These are phyloP conservation scores for Lactarius quietus DNA, from an alignment of 768 basidiomycete species.

Conservation along the genomic window DNA sequence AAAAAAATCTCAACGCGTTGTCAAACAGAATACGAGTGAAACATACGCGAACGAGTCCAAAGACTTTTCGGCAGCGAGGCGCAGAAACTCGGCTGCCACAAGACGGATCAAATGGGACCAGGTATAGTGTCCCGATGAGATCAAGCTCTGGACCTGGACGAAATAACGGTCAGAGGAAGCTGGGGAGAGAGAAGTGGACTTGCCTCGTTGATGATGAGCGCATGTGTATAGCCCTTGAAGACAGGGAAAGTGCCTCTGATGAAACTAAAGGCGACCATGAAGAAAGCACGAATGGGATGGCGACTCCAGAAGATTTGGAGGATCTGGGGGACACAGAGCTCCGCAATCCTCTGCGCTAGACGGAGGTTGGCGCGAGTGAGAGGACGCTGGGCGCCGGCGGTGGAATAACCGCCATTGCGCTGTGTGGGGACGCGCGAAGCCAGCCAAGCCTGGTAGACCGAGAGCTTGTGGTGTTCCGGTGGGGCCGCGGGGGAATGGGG, in stretches of 20 bases:
- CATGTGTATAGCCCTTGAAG: conserved; percentile 82
- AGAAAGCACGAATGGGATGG: conserved; percentile 65
- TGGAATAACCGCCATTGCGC: conserved; percentile 26
- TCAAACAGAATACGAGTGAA: not conserved
- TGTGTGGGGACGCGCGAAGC: conserved; percentile 28
- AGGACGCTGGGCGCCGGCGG: conserved; percentile 68
- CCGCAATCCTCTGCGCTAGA: conserved; percentile 54
- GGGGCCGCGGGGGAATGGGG: not conserved
- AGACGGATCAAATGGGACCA: conserved; percentile 61
- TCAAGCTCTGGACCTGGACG: conserved; percentile 60
- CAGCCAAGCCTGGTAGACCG: conserved; percentile 31
- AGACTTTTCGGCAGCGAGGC: conserved; percentile 59
- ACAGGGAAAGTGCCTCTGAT: conserved; percentile 75
- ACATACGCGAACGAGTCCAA: conserved; percentile 75
- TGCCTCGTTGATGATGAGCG: conserved; percentile 81
- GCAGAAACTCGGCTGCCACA: conserved; percentile 56
- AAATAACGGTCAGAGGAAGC: conserved; percentile 4
- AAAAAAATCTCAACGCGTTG: conserved; percentile 14
- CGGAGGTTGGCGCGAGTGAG: conserved; percentile 52
- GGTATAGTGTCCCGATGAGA: conserved; percentile 68
- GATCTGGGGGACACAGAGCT: conserved; percentile 53
- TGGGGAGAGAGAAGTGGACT: conserved; percentile 26
- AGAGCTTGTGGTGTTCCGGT: not conserved
- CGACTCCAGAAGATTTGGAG: conserved; percentile 47
- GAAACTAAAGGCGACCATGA: conserved; percentile 69